Percentiles rank a stretch among this genome's conserved stretches.
Conservation (phyloP, 305 asterid genomes). For the Petunia hybrid region DNA sequence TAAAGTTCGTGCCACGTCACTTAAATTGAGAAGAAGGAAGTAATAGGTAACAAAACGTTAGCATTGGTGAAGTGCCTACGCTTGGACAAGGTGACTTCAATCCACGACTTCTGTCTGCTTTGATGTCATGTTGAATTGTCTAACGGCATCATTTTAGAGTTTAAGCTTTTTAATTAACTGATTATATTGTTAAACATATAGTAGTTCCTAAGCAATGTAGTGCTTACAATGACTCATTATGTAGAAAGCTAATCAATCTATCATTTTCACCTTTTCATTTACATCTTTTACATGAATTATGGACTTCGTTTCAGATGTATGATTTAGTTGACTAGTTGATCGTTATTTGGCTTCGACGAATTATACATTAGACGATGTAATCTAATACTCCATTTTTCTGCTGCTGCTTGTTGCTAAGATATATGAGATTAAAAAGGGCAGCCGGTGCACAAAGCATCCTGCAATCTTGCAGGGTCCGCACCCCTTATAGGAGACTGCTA, state of each 20-base stretch:
- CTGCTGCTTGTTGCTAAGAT: not conserved
- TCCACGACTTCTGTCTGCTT: not conserved
- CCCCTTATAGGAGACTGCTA: not conserved
- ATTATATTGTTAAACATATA: not conserved
- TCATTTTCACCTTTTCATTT: not conserved
- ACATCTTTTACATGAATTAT: not conserved
- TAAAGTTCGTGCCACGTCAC: too few relatives aligned
- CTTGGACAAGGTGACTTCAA: too few relatives aligned
- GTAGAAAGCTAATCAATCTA: not conserved
- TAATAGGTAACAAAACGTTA: too few relatives aligned
- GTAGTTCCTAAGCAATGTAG: too few relatives aligned
- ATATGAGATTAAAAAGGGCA: not conserved
- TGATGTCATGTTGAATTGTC: not conserved
- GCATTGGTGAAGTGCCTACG: not conserved
- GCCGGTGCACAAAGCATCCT: too few relatives aligned
- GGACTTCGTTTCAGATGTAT: not conserved
- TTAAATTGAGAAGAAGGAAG: too few relatives aligned
- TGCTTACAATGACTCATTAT: not conserved
- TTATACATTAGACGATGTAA: slow-evolving; percentile 8
- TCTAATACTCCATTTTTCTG: not conserved
- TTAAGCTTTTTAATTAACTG: not conserved
- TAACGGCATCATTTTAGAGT: not conserved
- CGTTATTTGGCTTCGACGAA: not conserved
- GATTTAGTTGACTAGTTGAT: slow-evolving; percentile 16
- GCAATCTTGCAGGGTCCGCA: too few relatives aligned